Conservation (phyloP, 257 asterid genomes). For the Solanum okadae region DNA sequence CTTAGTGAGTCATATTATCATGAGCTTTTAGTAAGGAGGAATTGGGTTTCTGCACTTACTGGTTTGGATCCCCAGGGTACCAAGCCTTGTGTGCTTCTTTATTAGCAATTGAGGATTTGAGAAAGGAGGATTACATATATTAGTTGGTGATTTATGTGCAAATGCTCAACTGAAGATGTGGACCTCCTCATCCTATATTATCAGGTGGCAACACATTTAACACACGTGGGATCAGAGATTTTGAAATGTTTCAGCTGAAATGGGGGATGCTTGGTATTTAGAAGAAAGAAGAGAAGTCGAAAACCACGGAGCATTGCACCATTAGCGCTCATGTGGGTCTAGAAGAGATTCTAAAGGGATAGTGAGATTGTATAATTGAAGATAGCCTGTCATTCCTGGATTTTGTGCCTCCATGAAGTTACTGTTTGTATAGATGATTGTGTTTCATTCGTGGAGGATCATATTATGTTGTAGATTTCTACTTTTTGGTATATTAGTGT, state of each 20-base stretch:
- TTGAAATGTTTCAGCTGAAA: not conserved
- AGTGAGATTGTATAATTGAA: not conserved
- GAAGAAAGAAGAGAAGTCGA: not conserved
- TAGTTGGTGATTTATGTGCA: not conserved
- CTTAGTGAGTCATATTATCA: not conserved
- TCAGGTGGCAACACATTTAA: not conserved
- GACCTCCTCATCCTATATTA: not conserved
- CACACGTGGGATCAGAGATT: not conserved
- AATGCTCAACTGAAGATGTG: not conserved
- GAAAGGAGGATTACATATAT: not conserved
- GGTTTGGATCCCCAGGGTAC: not conserved
- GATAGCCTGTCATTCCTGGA: not conserved
- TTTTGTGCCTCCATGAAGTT: not conserved
- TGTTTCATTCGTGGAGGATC: not conserved
- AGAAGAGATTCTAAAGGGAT: not conserved
- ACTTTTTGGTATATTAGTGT: not conserved
- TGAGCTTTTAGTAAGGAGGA: not conserved
- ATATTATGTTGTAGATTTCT: not conserved
- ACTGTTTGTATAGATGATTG: not conserved
- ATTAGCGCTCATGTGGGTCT: not conserved
- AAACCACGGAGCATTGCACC: not conserved
- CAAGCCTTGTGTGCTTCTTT: not conserved
- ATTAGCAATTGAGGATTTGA: not conserved
- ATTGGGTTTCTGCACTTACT: not conserved
- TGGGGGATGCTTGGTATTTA: not conserved